A percentile compares a stretch with the other conserved stretches of the same genome.
phyloP scores from a whole-genome alignment of 352 stramenopile genomes.

The Aphanomyces euteiches region DNA sequence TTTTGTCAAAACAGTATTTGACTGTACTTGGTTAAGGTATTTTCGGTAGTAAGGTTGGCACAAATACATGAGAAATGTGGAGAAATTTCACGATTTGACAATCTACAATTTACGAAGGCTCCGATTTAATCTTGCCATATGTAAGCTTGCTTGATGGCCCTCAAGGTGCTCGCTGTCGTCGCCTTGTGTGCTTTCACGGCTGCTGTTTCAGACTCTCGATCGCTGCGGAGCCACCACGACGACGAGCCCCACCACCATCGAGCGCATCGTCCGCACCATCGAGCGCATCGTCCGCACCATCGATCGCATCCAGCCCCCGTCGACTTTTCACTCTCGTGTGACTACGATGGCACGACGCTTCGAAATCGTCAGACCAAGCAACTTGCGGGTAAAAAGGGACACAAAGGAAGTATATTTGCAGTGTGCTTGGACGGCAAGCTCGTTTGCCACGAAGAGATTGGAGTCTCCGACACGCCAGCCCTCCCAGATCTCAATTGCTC shows the following conservation, averaged over 20 bases:
- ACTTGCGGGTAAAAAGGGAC: constrained; percentile 9
- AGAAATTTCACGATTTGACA: too few relatives aligned
- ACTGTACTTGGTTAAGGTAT: too few relatives aligned
- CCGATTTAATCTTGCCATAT: too few relatives aligned
- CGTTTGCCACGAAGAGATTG: constrained; percentile 25
- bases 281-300: too few relatives aligned
- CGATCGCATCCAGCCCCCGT: not conserved
- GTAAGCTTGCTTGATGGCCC: too few relatives aligned
- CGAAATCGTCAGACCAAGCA: constrained; percentile 25
- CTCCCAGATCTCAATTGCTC: constrained; percentile 6
- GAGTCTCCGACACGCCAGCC: constrained; percentile 15
- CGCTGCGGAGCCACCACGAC: constrained; percentile 15
- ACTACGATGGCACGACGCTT: not conserved
- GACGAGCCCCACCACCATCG: not conserved
- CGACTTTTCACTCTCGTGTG: constrained; percentile 13
- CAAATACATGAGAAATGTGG: too few relatives aligned
- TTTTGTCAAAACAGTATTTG: too few relatives aligned
- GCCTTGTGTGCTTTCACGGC: too few relatives aligned
- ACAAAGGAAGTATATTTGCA: constrained; percentile 18
- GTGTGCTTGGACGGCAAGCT: constrained; percentile 26
- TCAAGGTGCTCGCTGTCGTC: too few relatives aligned
- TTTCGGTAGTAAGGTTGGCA: too few relatives aligned
- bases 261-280: too few relatives aligned
- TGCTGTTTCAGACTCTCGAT: not conserved
- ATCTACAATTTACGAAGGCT: too few relatives aligned